A percentile compares a stretch with the other conserved stretches of the same genome.
Evolutionary conservation across 306 rosid species (phyloP).

Genomic region (Quercus suber): DNA sequence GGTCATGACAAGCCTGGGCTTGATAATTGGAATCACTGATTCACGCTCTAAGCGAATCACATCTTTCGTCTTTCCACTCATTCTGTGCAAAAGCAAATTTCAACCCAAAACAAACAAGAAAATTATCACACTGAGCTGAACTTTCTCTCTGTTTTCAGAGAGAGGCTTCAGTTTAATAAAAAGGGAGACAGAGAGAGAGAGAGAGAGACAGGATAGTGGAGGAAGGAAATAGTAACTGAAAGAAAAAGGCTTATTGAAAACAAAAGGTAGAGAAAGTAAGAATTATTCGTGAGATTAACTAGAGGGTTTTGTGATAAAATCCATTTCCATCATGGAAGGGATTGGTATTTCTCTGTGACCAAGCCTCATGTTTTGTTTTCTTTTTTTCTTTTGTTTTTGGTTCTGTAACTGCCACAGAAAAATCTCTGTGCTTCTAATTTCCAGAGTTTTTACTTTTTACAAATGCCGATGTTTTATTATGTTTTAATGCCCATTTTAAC

Average conservation of each 20-base stretch:
- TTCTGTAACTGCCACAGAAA: too few species aligned
- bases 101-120: background rate
- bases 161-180: too few species aligned
- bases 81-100: background rate
- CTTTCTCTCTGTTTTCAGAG: background rate
- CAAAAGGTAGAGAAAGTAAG: background rate
- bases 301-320: background rate
- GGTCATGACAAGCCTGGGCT: constrained; percentile 76
- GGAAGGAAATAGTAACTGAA: too few species aligned
- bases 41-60: constrained; percentile 84
- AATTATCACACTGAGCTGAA: background rate
- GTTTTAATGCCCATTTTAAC: too few species aligned
- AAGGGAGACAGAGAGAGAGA: too few species aligned
- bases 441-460: too few species aligned
- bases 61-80: constrained; percentile 41
- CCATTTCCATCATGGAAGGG: background rate
- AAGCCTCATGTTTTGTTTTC: too few species aligned
- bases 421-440: too few species aligned
- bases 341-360: background rate
- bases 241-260: background rate
- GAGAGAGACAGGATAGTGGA: too few species aligned
- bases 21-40: constrained; percentile 80
- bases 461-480: too few species aligned
- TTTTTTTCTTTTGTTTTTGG: too few species aligned
- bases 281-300: background rate